Percentiles rank a stretch among this genome's conserved stretches.
Conservation (phyloP, 2,329 filamentous ascomycete genomes). For the Aureobasidium namibiae region DNA sequence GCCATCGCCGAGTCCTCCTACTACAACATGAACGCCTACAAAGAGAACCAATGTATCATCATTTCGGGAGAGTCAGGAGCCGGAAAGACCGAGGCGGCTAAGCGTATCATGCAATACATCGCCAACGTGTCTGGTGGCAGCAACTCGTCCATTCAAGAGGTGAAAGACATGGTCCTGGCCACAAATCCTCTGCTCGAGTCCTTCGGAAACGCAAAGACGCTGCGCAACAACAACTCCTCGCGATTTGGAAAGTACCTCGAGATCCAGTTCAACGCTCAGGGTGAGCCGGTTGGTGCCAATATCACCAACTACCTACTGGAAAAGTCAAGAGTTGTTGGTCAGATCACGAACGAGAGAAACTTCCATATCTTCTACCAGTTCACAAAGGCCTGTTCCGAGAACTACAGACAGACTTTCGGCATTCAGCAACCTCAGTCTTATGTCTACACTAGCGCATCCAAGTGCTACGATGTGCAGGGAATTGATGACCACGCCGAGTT, state of each 20-base stretch:
- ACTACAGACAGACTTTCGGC: conserved; percentile 81
- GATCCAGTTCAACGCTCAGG: conserved; percentile 85
- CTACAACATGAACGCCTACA: conserved; percentile 99
- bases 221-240: conserved; percentile 98
- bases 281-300: conserved; percentile 90
- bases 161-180: conserved; percentile 98
- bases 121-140: conserved; percentile 85
- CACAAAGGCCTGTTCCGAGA: conserved; percentile 82
- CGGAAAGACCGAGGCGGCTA: conserved; percentile 96
- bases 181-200: conserved; percentile 96
- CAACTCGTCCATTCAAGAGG: conserved; percentile 83
- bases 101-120: conserved; percentile 99
- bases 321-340: conserved; percentile 88
- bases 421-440: conserved; percentile 90
- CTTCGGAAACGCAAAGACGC: conserved; percentile 95
- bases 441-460: conserved; percentile 84
- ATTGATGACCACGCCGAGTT: conserved; percentile 90
- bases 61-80: conserved; percentile 98
- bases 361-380: conserved; percentile 99
- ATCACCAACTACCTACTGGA: conserved; percentile 98
- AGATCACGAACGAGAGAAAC: conserved; percentile 91
- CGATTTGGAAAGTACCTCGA: conserved; percentile 98
- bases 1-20: conserved; percentile 93
- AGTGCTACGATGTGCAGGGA: conserved; percentile 88
- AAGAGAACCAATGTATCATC: conserved; percentile 98